Evolutionary conservation across 257 asterid genomes (phyloP), one percentile per base, ranked within the genome.

Genomic region (Gardenia jasminoides): DNA sequence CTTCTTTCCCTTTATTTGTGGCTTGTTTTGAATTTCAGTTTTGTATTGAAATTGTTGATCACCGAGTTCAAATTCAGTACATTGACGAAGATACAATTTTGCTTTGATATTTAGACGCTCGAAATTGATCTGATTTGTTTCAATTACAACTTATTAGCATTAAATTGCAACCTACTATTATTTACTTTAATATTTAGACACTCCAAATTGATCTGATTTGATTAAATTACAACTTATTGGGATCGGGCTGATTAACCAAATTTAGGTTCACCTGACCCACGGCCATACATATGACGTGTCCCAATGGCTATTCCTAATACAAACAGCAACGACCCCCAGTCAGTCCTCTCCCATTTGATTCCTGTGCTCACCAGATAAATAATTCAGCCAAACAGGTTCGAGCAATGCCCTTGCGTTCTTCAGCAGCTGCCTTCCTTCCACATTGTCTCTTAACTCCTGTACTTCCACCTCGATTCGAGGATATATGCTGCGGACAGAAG

Each of bases 361-460:
- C 79, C 82, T 83, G 31, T 52, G 70, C 75, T 77, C 81, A 36
- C 88, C 88, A 74, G 82, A 76, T 48, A 80, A 80, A 78, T 82
- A 84, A 73, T 86, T 82, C 74, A 85, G 78, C 90, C 90, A 88
- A 65, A 90, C 84, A 69, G 95, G 96, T 67, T 93, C 92, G 36
- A 93, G 85, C 94, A 95, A 85, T 66, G 88, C 84, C 83, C 80
- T 88, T 12, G 88, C 91, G n/a, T 78, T 74, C 39, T 78, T 74
- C 78, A 95, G 72, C 83, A 71, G 88, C 75, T 82, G 85, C 69
- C 80, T 82, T 54, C 82, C 92, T 10, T 81, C 88, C 74, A 75
- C 89, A 43, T 67, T 70, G 59, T 76, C 59, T 41, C 78, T 78
- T 33, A 73, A 46, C 52, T 85, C 87, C 69, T 86, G 84, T 22